Conservation (phyloP, 1,284 basidiomycete genomes). For the Trametes versicolor region DNA sequence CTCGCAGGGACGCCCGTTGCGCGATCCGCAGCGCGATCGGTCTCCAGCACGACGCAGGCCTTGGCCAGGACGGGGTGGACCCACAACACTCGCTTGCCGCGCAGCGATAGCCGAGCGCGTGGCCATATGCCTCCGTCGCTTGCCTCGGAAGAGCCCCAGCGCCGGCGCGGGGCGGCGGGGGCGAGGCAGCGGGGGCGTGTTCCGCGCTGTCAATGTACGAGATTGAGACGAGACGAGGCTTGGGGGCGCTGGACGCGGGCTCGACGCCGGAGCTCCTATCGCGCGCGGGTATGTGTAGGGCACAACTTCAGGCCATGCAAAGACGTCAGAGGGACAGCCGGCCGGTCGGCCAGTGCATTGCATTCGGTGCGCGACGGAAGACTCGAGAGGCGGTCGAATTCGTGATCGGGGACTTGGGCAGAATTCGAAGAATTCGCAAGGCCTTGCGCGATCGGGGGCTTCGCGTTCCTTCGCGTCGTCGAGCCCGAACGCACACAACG, state of each 20-base stretch:
- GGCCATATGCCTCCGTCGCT: background rate
- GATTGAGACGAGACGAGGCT: background rate
- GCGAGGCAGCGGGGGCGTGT: background rate
- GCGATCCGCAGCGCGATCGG: slow-evolving; percentile 3
- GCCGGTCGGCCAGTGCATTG: background rate
- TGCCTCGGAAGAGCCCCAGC: background rate
- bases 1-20: background rate
- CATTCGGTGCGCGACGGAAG: background rate
- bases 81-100: slow-evolving; percentile 12
- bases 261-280: too few relatives aligned
- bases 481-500: background rate
- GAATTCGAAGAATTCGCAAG: too few relatives aligned
- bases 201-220: too few relatives aligned
- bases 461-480: background rate
- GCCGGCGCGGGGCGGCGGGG: background rate
- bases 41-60: background rate
- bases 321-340: too few relatives aligned
- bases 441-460: background rate
- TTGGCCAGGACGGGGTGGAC: slow-evolving; percentile 1
- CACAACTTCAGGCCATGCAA: too few relatives aligned
- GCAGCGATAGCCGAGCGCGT: slow-evolving; percentile 5
- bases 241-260: background rate
- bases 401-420: slow-evolving; percentile 15
- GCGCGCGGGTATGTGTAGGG: too few relatives aligned
- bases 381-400: background rate